Evolutionary conservation across 768 basidiomycete genomes (phyloP).

Genomic region (Rhodotorula graminis): DNA sequence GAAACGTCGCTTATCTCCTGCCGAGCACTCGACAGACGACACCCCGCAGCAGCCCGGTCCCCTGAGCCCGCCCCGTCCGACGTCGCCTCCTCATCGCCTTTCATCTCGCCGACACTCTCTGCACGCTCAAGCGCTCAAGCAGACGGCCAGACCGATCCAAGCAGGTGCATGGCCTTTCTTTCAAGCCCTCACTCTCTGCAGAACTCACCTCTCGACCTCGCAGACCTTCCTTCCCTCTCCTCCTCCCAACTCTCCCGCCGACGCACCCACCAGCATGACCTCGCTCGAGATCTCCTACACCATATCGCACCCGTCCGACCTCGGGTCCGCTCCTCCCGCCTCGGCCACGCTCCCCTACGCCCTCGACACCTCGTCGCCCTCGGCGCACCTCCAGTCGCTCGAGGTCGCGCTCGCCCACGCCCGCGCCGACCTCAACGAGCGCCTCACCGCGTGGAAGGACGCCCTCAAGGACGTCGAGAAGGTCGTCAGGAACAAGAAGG

Average conservation of each 20-base stretch:
- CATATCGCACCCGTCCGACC: neutral
- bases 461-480: conserved; percentile 20
- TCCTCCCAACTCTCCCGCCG: neutral
- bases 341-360: conserved; percentile 1
- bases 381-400: conserved; percentile 27
- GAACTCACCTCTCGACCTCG: too few relatives aligned
- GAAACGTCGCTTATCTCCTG: too few relatives aligned
- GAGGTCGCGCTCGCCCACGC: conserved; percentile 21
- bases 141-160: too few relatives aligned
- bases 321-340: neutral
- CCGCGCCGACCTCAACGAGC: conserved; percentile 12
- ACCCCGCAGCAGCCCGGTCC: too few relatives aligned
- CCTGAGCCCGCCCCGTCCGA: too few relatives aligned
- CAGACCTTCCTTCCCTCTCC: neutral
- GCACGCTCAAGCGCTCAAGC: too few relatives aligned
- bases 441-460: conserved; percentile 31
- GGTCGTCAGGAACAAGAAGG: conserved; percentile 10
- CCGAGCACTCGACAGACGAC: too few relatives aligned
- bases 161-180: neutral
- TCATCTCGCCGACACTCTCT: neutral
- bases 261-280: neutral
- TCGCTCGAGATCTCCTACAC: neutral
- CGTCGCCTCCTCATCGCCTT: neutral
- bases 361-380: conserved; percentile 8
- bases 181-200: too few relatives aligned